Percentiles rank a stretch among this genome's conserved stretches.
Evolutionary conservation across 345 rosid species (phyloP).

Genomic region (Barbarea vulgaris): DNA sequence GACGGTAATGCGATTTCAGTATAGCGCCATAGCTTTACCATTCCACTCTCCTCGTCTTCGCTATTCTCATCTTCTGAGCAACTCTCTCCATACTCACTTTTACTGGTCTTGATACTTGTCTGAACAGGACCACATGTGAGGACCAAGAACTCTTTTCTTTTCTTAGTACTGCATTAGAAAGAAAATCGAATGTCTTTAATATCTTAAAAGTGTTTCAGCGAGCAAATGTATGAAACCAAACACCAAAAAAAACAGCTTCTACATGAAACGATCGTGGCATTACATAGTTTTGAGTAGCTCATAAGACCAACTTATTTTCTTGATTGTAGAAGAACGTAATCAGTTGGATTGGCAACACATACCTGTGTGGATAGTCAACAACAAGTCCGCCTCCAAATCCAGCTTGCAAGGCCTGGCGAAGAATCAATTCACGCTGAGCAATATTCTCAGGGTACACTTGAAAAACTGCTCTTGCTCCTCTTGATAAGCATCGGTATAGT

Average conservation of each 20-base stretch:
- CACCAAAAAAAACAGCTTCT: not conserved
- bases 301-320: not conserved
- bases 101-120: constrained; percentile 42
- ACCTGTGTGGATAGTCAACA: constrained; percentile 95
- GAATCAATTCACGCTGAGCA: constrained; percentile 81
- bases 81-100: constrained; percentile 52
- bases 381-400: constrained; percentile 96
- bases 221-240: not conserved
- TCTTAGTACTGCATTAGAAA: constrained; percentile 58
- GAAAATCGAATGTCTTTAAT: not conserved
- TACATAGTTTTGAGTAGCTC: not conserved
- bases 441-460: constrained; percentile 87
- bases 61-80: constrained; percentile 65
- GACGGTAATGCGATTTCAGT: not conserved
- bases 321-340: not conserved
- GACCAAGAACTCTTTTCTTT: constrained; percentile 82
- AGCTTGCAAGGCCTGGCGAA: constrained; percentile 81
- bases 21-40: constrained; percentile 42
- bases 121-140: constrained; percentile 77
- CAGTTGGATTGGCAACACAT: not conserved
- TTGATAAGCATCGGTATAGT: constrained; percentile 73
- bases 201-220: not conserved
- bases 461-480: constrained; percentile 92
- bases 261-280: not conserved
- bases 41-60: constrained; percentile 65